Evolutionary conservation across 805 yeast species (phyloP).

Genomic region (Kodamaea lidongshanica): DNA sequence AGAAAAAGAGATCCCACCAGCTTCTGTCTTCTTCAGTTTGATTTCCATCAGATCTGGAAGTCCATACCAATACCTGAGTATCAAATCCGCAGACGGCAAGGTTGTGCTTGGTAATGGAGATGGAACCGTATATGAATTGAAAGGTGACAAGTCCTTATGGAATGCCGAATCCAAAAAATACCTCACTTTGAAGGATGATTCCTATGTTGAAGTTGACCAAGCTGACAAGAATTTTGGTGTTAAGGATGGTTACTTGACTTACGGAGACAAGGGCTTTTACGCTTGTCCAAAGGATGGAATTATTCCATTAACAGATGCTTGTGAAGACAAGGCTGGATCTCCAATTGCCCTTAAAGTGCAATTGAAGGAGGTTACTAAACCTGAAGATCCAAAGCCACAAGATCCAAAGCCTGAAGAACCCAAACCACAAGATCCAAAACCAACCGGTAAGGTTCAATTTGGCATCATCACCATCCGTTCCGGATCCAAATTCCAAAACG

Average conservation of each 20-base stretch:
- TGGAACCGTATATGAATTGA: conserved; percentile 15
- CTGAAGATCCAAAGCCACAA: conserved; percentile 5
- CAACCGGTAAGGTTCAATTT: conserved; percentile 9
- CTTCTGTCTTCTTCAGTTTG: conserved; percentile 15
- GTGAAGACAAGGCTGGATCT: conserved; percentile 7
- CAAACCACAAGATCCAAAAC: no score
- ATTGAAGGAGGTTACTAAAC: conserved; percentile 4
- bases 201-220: conserved; percentile 5
- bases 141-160: conserved; percentile 19
- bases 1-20: no score
- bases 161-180: conserved; percentile 14
- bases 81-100: no score
- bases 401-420: conserved; percentile 3
- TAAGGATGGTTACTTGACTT: conserved; percentile 12
- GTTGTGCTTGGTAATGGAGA: conserved; percentile 10
- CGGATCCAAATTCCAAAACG: conserved; percentile 22
- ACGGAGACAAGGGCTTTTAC: conserved; percentile 8
- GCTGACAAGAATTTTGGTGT: conserved; percentile 9
- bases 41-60: conserved; percentile 23
- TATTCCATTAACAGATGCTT: conserved; percentile 1
- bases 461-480: conserved; percentile 19
- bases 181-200: conserved; percentile 10
- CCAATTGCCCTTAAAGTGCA: conserved; percentile 9
- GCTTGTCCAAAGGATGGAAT: conserved; percentile 9
- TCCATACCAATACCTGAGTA: conserved; percentile 21